A percentile compares a stretch with the other conserved stretches of the same genome.
Conservation (phyloP, 495 filamentous ascomycete genomes). For the Pyronema domesticum region DNA sequence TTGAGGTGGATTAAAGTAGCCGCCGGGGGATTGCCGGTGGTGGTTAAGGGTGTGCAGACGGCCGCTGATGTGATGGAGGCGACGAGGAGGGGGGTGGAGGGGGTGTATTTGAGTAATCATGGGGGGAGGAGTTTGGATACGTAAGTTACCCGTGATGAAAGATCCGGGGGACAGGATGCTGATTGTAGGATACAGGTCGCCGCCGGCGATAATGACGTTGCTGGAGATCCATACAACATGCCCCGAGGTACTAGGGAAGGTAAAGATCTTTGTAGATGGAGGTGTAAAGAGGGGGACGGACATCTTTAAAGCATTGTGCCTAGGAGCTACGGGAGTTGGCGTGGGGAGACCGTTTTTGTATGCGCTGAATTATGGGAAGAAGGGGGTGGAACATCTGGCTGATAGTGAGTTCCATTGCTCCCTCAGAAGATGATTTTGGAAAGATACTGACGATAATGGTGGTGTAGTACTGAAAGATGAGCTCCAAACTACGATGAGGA, state of each 20-base stretch:
- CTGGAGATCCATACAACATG: constrained; percentile 46
- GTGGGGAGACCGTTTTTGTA: constrained; percentile 47
- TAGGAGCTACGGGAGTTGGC: constrained; percentile 47
- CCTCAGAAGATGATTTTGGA: no score
- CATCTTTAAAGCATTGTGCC: constrained; percentile 50
- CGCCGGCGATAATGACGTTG: constrained; percentile 41
- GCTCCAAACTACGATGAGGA: constrained; percentile 59
- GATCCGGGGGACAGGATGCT: constrained; percentile 1
- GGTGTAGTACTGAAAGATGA: constrained; percentile 58
- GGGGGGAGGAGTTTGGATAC: constrained; percentile 53
- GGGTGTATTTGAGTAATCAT: constrained; percentile 48
- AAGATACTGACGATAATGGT: no score
- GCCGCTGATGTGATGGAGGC: constrained; percentile 42
- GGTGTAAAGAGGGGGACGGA: constrained; percentile 47
- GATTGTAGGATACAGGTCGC: constrained; percentile 16
- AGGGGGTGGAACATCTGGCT: constrained; percentile 27
- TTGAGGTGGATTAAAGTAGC: constrained; percentile 36
- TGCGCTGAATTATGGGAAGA: constrained; percentile 30
- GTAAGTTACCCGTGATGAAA: constrained; percentile 2
- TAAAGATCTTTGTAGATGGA: constrained; percentile 52
- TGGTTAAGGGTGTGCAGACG: constrained; percentile 50
- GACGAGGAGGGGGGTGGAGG: constrained; percentile 37
- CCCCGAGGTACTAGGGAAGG: constrained; percentile 39
- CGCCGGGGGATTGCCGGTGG: constrained; percentile 32
- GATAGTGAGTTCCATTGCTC: neutral